Evolutionary conservation across 495 filamentous ascomycete species (phyloP).

Genomic region (Chaetomium tenue): DNA sequence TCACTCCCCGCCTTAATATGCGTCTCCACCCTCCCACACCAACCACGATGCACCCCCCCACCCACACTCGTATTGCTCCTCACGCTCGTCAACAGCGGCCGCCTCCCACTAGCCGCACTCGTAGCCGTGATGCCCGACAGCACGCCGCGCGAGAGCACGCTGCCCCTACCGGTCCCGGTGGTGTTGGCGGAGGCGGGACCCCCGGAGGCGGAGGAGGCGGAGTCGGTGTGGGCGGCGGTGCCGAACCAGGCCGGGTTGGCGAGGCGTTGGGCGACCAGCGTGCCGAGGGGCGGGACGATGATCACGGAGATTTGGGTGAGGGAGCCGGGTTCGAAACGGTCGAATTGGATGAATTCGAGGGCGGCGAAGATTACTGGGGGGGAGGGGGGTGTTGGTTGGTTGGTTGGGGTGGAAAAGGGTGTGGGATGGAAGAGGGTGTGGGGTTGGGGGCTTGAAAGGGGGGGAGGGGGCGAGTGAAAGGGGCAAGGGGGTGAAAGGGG

Average conservation of each 20-base stretch:
- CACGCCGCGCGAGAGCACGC: background rate
- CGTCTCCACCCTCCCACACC: background rate
- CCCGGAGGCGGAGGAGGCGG: conserved; percentile 1
- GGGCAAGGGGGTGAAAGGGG: conserved; percentile 15
- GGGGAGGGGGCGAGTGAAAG: conserved; percentile 10
- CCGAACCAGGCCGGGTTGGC: conserved; percentile 26
- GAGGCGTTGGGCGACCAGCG: conserved; percentile 66
- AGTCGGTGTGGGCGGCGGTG: background rate
- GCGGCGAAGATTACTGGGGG: conserved; percentile 64
- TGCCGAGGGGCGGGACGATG: conserved; percentile 75
- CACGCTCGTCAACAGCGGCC: conserved; percentile 1
- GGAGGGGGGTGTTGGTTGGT: conserved; percentile 9
- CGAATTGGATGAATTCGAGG: conserved; percentile 53
- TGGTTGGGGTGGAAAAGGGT: too few species aligned
- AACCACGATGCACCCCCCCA: background rate
- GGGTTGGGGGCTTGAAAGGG: too few species aligned
- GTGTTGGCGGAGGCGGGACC: too few species aligned
- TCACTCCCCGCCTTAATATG: conserved; percentile 6
- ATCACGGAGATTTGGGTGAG: conserved; percentile 65
- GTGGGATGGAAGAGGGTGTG: too few species aligned
- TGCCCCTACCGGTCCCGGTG: background rate
- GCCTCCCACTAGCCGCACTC: background rate
- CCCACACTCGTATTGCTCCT: background rate
- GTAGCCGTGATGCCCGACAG: background rate
- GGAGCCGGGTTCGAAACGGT: conserved; percentile 56